phyloP scores from a whole-genome alignment of 1,284 basidiomycete species.

The Ceratobasidium sp. region DNA sequence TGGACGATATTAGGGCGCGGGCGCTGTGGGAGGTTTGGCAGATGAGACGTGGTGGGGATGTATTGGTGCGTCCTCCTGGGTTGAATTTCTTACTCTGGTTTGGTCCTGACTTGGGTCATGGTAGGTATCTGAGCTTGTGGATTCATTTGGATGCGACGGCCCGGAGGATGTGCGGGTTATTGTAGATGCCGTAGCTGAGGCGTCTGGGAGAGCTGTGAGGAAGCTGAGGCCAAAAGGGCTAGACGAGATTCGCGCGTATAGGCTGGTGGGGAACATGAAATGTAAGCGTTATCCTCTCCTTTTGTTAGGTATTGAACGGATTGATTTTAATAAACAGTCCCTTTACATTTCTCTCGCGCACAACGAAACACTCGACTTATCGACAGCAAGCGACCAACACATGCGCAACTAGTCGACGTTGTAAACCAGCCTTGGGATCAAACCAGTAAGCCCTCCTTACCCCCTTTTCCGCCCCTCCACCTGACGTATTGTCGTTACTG shows the following conservation, averaged over 20 bases:
- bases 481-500: background rate
- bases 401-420: conserved; percentile 8
- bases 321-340: background rate
- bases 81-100: background rate
- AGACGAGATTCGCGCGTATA: conserved; percentile 34
- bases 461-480: background rate
- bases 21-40: conserved; percentile 43
- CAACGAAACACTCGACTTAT: conserved; percentile 17
- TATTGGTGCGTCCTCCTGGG: background rate
- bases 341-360: conserved; percentile 28
- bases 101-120: background rate
- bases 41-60: conserved; percentile 20
- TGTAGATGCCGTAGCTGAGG: conserved; percentile 30
- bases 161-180: conserved; percentile 26
- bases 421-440: conserved; percentile 31
- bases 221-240: conserved; percentile 29
- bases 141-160: conserved; percentile 25
- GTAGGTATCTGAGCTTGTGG: conserved; percentile 30
- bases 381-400: conserved; percentile 36
- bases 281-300: background rate
- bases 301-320: background rate
- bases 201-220: conserved; percentile 27
- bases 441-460: conserved; percentile 1
- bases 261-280: conserved; percentile 37
- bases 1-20: conserved; percentile 39